Evolutionary conservation across 139 green algal species (phyloP), one percentile per base, ranked within the genome.

Genomic region (Picochlorum sp.): DNA sequence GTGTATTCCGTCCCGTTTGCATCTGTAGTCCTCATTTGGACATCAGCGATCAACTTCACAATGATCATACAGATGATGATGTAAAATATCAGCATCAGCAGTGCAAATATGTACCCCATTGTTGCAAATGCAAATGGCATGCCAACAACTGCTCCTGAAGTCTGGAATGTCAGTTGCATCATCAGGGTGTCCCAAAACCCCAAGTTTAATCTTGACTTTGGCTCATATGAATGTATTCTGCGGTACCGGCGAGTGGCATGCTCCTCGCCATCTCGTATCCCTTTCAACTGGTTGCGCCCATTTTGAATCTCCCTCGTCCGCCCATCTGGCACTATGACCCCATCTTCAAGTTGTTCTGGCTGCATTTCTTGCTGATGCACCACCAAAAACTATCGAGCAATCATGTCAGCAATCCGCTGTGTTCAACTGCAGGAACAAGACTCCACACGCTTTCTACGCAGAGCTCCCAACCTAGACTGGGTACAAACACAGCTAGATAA

Each of bases 121-220:
- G 47, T 54, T 54, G 47, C 47, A 13, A 54, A 54, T 26, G 47
- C 47, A 54, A 54, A 54, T 26, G 47, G 47, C 47, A 54, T 54
- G 0, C 47, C 47, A 54, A 54, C 11, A 10, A 54, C n/a, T 20
- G 47, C 47, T 20, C 47, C 47, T 54, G 47, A 54, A 9, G 47
- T 54, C n/a, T 54, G 47, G 15, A 54, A 54, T 54, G 47, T 54
- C 47, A 54, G 8, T 21, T 54, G 47, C 47, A 54, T 54, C 18
- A 54, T 26, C 7, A 20, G 15, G 0, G 47, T 54, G 11, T 54
- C 47, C 47, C 47, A 54, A 21, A 54, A 54, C 0, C 47, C n/a
- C 11, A 54, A 24, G 11, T 54, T 54, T 0, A 54, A 54, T 26
- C 47, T 9, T 10, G 18, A 26, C 1, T 54, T 21, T 26, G 47